Conservation (phyloP, 208 protist genomes). For the Wallacemonas rigidus region DNA sequence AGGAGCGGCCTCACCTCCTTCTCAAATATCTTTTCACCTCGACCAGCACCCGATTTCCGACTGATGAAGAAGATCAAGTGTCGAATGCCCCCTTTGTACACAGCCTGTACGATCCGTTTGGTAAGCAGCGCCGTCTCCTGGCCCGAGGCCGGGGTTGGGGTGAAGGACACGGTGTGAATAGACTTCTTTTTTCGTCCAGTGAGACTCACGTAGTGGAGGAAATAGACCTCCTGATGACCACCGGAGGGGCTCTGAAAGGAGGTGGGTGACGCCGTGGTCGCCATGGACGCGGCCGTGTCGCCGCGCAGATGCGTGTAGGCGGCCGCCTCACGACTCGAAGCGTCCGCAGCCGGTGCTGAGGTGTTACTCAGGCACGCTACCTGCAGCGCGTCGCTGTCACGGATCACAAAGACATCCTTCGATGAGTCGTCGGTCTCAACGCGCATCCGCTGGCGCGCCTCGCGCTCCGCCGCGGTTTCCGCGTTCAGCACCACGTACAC, state of each 20-base stretch:
- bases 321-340: slow-evolving; percentile 12
- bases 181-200: slow-evolving; percentile 24
- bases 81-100: slow-evolving; percentile 65
- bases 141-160: slow-evolving; percentile 20
- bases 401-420: slow-evolving; percentile 27
- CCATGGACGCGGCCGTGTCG: slow-evolving; percentile 30
- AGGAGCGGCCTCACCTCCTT: slow-evolving; percentile 59
- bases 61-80: slow-evolving; percentile 77
- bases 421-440: slow-evolving; percentile 31
- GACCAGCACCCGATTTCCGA: slow-evolving; percentile 72
- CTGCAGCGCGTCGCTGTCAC: slow-evolving; percentile 7
- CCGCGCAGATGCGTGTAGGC: slow-evolving; percentile 44
- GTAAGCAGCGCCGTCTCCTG: slow-evolving; percentile 31
- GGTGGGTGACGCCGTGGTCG: neutral
- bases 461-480: slow-evolving; percentile 55
- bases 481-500: slow-evolving; percentile 62
- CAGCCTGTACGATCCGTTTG: slow-evolving; percentile 30
- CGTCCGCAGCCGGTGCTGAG: neutral
- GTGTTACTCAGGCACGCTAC: neutral
- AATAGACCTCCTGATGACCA: slow-evolving; percentile 30
- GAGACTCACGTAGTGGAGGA: slow-evolving; percentile 52
- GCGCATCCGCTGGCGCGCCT: slow-evolving; percentile 39
- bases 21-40: slow-evolving; percentile 55
- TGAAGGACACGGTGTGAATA: slow-evolving; percentile 63
- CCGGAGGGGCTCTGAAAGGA: neutral